A percentile compares a stretch with the other conserved stretches of the same genome.
phyloP scores from a whole-genome alignment of 306 rosid species.

The Psophocarpus tetragonolobus region DNA sequence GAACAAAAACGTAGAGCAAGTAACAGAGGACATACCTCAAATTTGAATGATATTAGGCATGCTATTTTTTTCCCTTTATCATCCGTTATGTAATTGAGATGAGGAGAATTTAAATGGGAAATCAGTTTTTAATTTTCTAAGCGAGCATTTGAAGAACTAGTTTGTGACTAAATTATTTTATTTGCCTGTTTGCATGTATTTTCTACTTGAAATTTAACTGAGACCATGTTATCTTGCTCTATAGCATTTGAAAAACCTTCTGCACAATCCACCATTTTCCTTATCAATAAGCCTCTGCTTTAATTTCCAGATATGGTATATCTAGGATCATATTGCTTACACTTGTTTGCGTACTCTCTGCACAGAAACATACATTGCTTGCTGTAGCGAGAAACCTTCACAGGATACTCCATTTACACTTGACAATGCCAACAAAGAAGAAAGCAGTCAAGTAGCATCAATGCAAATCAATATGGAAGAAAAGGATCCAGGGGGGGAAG shows the following conservation, averaged over 20 bases:
- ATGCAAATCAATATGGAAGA: slow-evolving; percentile 33
- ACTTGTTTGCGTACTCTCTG: slow-evolving; percentile 30
- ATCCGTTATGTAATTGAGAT: background rate
- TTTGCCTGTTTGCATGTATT: background rate
- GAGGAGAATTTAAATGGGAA: background rate
- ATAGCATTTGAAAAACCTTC: slow-evolving; percentile 2
- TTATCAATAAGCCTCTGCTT: background rate
- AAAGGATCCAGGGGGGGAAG: slow-evolving; percentile 32
- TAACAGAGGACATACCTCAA: background rate
- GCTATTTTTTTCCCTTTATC: background rate
- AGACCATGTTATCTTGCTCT: background rate
- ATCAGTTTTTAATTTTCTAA: background rate
- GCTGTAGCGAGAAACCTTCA: slow-evolving; percentile 32
- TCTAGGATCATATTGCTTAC: background rate
- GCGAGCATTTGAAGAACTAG: background rate
- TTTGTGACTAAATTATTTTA: background rate
- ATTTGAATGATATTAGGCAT: background rate
- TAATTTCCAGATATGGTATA: background rate
- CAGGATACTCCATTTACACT: slow-evolving; percentile 49
- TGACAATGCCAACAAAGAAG: slow-evolving; percentile 38
- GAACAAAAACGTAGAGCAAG: background rate
- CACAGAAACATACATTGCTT: slow-evolving; percentile 36
- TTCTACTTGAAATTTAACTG: background rate
- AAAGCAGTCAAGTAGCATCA: slow-evolving; percentile 22
- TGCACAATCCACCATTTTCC: slow-evolving; percentile 12